phyloP scores from a whole-genome alignment of 192 early-diverging fungal species.

The Phycomyces blakesleeanus region DNA sequence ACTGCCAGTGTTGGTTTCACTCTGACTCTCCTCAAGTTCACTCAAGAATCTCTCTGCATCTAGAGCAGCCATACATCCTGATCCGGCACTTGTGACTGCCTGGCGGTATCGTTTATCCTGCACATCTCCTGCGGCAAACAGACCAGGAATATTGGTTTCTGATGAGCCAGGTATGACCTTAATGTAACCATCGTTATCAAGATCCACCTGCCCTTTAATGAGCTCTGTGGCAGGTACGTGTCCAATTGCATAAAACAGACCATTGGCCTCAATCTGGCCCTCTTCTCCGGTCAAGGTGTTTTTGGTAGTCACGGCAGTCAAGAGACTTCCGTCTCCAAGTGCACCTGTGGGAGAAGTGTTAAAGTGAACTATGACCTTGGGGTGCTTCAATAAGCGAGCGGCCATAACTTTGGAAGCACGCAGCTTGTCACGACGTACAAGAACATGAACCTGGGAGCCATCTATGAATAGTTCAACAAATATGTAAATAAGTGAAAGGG shows the following conservation, averaged over 20 bases:
- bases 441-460: slow-evolving; percentile 89
- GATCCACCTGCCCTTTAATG: slow-evolving; percentile 70
- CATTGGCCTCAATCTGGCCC: slow-evolving; percentile 70
- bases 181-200: slow-evolving; percentile 90
- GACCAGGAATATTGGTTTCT: slow-evolving; percentile 82
- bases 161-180: slow-evolving; percentile 72
- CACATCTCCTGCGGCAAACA: slow-evolving; percentile 98
- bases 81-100: slow-evolving; percentile 93
- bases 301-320: slow-evolving; percentile 69
- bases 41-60: slow-evolving; percentile 95
- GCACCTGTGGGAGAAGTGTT: slow-evolving; percentile 82
- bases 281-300: slow-evolving; percentile 73
- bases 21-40: slow-evolving; percentile 37
- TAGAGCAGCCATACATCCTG: slow-evolving; percentile 96
- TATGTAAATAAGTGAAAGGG: too few species aligned
- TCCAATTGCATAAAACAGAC: slow-evolving; percentile 97
- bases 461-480: slow-evolving; percentile 17
- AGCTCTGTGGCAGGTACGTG: slow-evolving; percentile 84
- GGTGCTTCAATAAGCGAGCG: slow-evolving; percentile 73
- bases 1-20: not conserved
- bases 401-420: slow-evolving; percentile 98
- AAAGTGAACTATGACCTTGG: slow-evolving; percentile 91
- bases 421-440: slow-evolving; percentile 92
- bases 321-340: slow-evolving; percentile 77
- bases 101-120: slow-evolving; percentile 95